phyloP scores from a whole-genome alignment of 108 stramenopile species.

The Nitzschia sp. region DNA sequence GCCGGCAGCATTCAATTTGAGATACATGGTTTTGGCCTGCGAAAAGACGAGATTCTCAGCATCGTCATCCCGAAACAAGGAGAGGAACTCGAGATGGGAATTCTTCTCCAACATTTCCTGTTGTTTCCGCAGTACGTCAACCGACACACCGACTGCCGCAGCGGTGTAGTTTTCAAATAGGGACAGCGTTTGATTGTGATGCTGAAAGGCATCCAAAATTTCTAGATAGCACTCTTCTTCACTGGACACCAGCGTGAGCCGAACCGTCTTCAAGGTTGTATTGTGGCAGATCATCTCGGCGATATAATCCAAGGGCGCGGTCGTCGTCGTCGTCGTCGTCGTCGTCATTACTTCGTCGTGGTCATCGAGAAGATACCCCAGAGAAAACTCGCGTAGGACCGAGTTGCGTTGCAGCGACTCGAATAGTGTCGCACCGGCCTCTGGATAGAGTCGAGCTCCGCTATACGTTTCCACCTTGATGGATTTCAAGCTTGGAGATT shows the following conservation, averaged over 20 bases:
- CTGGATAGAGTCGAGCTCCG: not conserved
- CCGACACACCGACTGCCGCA: not conserved
- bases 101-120: not conserved
- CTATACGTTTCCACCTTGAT: slow-evolving; percentile 2
- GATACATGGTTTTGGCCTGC: not conserved
- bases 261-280: not conserved
- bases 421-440: not conserved
- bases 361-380: not conserved
- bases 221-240: not conserved
- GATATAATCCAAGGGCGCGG: not conserved
- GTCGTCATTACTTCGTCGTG: not conserved
- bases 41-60: too few relatives aligned
- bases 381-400: not conserved
- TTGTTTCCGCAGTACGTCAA: not conserved
- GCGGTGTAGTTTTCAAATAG: not conserved
- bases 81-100: not conserved
- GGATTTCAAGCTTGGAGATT: not conserved
- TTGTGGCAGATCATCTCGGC: not conserved
- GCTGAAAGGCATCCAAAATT: slow-evolving; percentile 10
- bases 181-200: not conserved
- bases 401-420: not conserved
- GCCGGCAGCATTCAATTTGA: slow-evolving; percentile 1
- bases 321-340: too few relatives aligned
- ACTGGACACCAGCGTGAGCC: not conserved
- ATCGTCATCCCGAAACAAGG: slow-evolving; percentile 1